These are phyloP conservation scores for Syncephalastrum sp. DNA, from an alignment of 371 early-diverging fungal genomes.

Conservation along the genomic window DNA sequence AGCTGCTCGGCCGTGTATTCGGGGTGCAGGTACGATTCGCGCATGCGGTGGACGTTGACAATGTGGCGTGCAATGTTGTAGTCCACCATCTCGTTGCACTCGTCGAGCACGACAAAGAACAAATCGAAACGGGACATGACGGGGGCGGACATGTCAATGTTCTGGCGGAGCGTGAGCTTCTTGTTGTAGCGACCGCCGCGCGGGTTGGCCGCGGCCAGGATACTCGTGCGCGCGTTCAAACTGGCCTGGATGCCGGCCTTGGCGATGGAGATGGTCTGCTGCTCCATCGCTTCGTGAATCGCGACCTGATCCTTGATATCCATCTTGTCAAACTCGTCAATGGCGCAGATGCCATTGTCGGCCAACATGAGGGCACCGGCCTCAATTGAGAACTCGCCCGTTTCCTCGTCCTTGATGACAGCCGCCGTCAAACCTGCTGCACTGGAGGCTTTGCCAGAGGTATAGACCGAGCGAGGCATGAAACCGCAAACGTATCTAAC, in stretches of 20 bases:
- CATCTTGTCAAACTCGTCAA: slow-evolving; percentile 99
- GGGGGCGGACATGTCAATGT: slow-evolving; percentile 96
- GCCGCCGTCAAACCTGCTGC: slow-evolving; percentile 99
- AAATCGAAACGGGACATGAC: slow-evolving; percentile 99
- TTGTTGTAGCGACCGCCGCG: slow-evolving; percentile 96
- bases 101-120: slow-evolving; percentile 98
- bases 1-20: slow-evolving; percentile 80
- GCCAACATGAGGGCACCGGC: slow-evolving; percentile 99
- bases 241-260: slow-evolving; percentile 99
- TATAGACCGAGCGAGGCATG: slow-evolving; percentile 94
- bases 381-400: slow-evolving; percentile 99
- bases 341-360: slow-evolving; percentile 99
- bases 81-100: slow-evolving; percentile 92
- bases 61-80: slow-evolving; percentile 93
- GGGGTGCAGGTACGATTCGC: slow-evolving; percentile 70
- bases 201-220: slow-evolving; percentile 99
- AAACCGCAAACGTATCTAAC: slow-evolving; percentile 80
- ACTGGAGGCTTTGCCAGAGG: slow-evolving; percentile 98
- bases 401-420: slow-evolving; percentile 98
- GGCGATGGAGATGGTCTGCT: slow-evolving; percentile 99
- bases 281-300: slow-evolving; percentile 99
- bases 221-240: slow-evolving; percentile 97
- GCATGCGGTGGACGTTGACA: slow-evolving; percentile 84
- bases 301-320: slow-evolving; percentile 98
- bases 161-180: slow-evolving; percentile 92